A percentile compares a stretch with the other conserved stretches of the same genome.
Conservation (phyloP, 148 eudicot species). For the Fagopyrum homotropicum region DNA sequence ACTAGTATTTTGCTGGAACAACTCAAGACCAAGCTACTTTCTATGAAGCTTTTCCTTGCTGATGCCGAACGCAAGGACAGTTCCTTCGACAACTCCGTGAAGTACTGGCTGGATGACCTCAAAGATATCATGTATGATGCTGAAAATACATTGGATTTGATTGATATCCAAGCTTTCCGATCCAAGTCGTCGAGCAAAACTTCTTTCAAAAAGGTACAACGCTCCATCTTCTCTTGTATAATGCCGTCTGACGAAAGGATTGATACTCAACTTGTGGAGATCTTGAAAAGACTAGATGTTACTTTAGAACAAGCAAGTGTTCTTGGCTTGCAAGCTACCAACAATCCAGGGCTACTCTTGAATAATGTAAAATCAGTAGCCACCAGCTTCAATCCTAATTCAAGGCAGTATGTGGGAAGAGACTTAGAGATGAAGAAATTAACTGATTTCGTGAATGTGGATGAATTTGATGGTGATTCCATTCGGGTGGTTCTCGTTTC, state of each 20-base stretch:
- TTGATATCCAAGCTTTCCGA: constrained; percentile 6
- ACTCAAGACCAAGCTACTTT: not conserved
- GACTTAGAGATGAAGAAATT: not conserved
- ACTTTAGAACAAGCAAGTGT: not conserved
- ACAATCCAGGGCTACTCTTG: not conserved
- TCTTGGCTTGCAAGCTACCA: not conserved
- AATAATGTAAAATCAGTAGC: not conserved
- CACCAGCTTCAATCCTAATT: not conserved
- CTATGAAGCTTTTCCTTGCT: not conserved
- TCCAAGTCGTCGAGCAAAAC: not conserved
- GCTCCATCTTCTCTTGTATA: constrained; percentile 8
- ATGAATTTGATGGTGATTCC: not conserved
- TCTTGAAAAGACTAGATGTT: constrained; percentile 6
- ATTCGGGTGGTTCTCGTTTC: not conserved
- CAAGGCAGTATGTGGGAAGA: not conserved
- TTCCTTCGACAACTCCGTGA: not conserved
- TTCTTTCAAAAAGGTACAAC: constrained; percentile 11
- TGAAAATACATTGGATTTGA: constrained; percentile 22
- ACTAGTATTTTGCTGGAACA: constrained; percentile 5
- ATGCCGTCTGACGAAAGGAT: not conserved
- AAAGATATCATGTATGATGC: constrained; percentile 21
- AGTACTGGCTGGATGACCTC: constrained; percentile 21
- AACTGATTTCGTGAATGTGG: not conserved
- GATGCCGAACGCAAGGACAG: constrained; percentile 20
- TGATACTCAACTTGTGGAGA: not conserved